Evolutionary conservation across 352 stramenopile genomes (phyloP).

Genomic region (Phytopythium kandeliae): DNA sequence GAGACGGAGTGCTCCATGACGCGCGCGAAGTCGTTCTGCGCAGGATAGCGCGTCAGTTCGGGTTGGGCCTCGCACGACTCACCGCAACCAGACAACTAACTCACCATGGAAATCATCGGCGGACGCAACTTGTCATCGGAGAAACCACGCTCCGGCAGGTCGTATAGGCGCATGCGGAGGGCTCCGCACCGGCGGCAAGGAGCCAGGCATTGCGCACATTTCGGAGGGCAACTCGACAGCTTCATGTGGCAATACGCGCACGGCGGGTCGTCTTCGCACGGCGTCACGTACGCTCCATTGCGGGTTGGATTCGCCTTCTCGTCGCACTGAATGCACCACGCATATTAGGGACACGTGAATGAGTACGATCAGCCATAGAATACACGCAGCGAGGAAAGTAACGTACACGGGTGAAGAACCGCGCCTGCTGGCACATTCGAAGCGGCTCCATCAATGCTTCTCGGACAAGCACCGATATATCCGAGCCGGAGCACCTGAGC

Average conservation of each 20-base stretch:
- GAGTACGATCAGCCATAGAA: neutral
- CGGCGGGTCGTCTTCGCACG: constrained; percentile 76
- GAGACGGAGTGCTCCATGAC: constrained; percentile 93
- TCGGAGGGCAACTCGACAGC: constrained; percentile 58
- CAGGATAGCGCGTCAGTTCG: neutral
- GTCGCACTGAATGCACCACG: constrained; percentile 43
- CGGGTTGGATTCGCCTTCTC: constrained; percentile 53
- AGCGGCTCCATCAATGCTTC: constrained; percentile 98
- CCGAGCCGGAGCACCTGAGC: constrained; percentile 87
- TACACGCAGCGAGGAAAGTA: neutral
- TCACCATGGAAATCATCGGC: constrained; percentile 84
- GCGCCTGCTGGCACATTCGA: constrained; percentile 95
- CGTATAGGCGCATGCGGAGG: constrained; percentile 82
- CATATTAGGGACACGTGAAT: neutral
- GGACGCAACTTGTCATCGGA: constrained; percentile 81
- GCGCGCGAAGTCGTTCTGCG: constrained; percentile 93
- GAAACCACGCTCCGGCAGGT: constrained; percentile 75
- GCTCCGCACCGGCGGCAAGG: constrained; percentile 68
- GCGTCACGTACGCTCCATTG: constrained; percentile 72
- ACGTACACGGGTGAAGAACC: constrained; percentile 81
- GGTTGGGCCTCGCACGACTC: neutral
- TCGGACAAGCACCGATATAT: constrained; percentile 96
- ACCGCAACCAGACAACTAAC: neutral
- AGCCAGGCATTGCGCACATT: constrained; percentile 65
- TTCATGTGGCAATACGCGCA: constrained; percentile 90